Conservation (phyloP, 2,329 filamentous ascomycete genomes). For the Paecilomyces dactylethromorphus region DNA sequence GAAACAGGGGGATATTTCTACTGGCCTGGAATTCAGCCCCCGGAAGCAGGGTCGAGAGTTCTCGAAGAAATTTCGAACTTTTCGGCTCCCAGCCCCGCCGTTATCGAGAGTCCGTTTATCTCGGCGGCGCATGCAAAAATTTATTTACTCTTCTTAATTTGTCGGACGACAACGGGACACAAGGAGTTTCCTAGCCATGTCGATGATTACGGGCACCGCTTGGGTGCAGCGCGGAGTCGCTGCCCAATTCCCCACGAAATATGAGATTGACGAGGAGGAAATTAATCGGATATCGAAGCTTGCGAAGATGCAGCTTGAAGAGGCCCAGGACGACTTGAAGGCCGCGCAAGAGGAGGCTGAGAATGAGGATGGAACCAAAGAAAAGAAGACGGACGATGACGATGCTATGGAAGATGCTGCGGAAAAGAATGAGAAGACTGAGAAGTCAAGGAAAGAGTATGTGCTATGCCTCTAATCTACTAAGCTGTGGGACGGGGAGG, state of each 20-base stretch:
- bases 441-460: constrained; percentile 13
- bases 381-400: constrained; percentile 30
- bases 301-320: constrained; percentile 75
- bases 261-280: constrained; percentile 68
- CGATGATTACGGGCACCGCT: constrained; percentile 68
- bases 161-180: background rate
- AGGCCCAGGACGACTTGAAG: constrained; percentile 79
- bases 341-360: constrained; percentile 55
- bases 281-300: constrained; percentile 68
- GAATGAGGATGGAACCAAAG: constrained; percentile 28
- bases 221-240: constrained; percentile 75
- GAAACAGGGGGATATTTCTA: background rate
- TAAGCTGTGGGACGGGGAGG: background rate
- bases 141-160: background rate
- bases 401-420: constrained; percentile 14
- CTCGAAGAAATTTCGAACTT: background rate
- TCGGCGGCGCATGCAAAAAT: background rate
- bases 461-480: constrained; percentile 2
- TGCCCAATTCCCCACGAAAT: constrained; percentile 68
- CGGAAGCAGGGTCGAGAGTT: background rate
- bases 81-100: background rate
- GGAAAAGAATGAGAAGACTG: constrained; percentile 12
- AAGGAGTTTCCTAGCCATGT: constrained; percentile 24
- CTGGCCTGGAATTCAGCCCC: background rate
- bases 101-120: background rate